Conservation (phyloP, 192 early-diverging fungal species). For the Backusella westeae region DNA sequence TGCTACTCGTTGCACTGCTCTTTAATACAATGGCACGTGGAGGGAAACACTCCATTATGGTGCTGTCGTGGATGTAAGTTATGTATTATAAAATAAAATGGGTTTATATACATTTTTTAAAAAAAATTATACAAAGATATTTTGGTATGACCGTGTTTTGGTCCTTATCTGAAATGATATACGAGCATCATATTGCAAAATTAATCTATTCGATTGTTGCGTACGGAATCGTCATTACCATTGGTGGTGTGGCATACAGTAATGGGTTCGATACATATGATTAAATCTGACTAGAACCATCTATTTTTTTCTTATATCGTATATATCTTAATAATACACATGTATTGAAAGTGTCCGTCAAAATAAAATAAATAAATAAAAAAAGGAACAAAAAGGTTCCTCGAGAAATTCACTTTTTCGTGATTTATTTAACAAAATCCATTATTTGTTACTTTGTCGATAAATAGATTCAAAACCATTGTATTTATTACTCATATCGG, state of each 20-base stretch:
- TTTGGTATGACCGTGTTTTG: neutral
- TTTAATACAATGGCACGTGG: slow-evolving; percentile 14
- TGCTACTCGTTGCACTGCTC: neutral
- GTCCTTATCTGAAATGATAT: slow-evolving; percentile 12
- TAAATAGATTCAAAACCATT: too few relatives aligned
- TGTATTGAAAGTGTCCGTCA: too few relatives aligned
- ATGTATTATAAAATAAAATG: neutral
- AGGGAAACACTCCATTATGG: neutral
- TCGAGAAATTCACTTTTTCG: too few relatives aligned
- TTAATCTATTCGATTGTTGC: neutral
- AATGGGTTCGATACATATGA: slow-evolving; percentile 1
- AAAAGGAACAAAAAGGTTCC: too few relatives aligned
- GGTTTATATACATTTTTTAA: neutral
- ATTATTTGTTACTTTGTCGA: too few relatives aligned
- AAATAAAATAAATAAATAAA: too few relatives aligned
- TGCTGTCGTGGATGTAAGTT: slow-evolving; percentile 9
- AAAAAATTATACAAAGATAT: neutral
- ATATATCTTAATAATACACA: too few relatives aligned
- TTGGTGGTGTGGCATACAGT: neutral
- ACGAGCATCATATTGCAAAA: neutral
- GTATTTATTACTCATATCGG: too few relatives aligned
- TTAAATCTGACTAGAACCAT: neutral
- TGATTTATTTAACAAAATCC: too few relatives aligned
- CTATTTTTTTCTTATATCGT: too few relatives aligned
- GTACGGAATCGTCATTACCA: neutral